Evolutionary conservation across 805 yeast genomes (phyloP).

Genomic region (Cyberlindnera mycetangii): DNA sequence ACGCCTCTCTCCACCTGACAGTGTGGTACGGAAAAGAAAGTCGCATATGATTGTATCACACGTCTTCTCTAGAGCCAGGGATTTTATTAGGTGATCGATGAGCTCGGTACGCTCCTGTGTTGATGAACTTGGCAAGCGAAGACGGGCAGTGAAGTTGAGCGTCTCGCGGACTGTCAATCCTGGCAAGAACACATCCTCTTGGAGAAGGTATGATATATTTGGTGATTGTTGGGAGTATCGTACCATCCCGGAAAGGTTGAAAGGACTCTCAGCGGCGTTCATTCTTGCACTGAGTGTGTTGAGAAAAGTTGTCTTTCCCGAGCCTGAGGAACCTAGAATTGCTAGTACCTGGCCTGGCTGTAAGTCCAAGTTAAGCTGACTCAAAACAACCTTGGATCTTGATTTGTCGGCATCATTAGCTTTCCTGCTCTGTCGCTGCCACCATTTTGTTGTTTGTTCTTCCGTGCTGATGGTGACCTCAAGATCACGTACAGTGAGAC

Average conservation of each 20-base stretch:
- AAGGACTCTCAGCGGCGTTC: constrained; percentile 22
- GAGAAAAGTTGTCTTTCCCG: constrained; percentile 79
- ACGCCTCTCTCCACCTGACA: constrained; percentile 85
- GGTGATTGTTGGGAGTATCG: constrained; percentile 29
- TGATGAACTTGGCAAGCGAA: constrained; percentile 53
- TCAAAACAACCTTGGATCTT: constrained; percentile 35
- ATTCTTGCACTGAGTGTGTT: constrained; percentile 58
- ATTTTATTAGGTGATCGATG: constrained; percentile 58
- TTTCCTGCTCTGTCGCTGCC: not conserved
- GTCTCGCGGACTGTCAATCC: constrained; percentile 73
- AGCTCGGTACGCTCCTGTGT: constrained; percentile 42
- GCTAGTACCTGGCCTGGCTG: constrained; percentile 66
- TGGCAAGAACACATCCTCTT: constrained; percentile 70
- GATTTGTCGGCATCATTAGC: not conserved
- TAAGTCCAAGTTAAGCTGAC: constrained; percentile 56
- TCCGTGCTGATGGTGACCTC: constrained; percentile 10
- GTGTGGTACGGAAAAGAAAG: constrained; percentile 40
- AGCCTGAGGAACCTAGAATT: constrained; percentile 84
- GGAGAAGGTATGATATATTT: constrained; percentile 59
- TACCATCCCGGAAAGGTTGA: constrained; percentile 42
- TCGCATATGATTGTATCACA: constrained; percentile 48
- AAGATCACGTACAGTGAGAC: constrained; percentile 14
- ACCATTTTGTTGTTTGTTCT: not conserved
- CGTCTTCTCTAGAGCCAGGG: constrained; percentile 65
- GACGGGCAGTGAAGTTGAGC: constrained; percentile 64